Percentiles rank a stretch among this genome's conserved stretches.
These are phyloP conservation scores for Candida tammaniensis DNA, from an alignment of 805 yeast species.

Conservation along the genomic window DNA sequence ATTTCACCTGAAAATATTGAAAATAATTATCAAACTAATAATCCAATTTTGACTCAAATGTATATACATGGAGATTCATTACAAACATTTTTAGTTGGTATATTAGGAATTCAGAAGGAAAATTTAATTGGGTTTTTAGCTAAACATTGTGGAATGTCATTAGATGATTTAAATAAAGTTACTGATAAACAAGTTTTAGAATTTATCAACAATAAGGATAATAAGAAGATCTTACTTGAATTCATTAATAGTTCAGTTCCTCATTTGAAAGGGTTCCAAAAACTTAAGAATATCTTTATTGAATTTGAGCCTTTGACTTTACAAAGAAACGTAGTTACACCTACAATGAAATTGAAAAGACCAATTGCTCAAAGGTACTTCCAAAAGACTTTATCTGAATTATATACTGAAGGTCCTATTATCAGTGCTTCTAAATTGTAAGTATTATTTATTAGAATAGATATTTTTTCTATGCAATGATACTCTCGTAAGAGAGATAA, in stretches of 20 bases:
- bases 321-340: conserved; percentile 38
- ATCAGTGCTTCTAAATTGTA: conserved; percentile 3
- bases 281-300: conserved; percentile 33
- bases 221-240: conserved; percentile 20
- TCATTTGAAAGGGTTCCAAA: conserved; percentile 36
- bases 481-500: no score
- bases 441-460: background rate
- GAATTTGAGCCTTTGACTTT: conserved; percentile 39
- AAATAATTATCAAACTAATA: conserved; percentile 27
- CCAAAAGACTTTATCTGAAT: conserved; percentile 20
- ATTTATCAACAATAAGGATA: conserved; percentile 21
- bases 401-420: conserved; percentile 38
- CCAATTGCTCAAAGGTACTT: conserved; percentile 33
- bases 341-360: conserved; percentile 42
- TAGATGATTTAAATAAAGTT: conserved; percentile 1
- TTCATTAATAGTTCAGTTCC: conserved; percentile 23
- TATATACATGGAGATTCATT: conserved; percentile 34
- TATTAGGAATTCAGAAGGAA: conserved; percentile 25
- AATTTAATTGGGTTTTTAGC: conserved; percentile 16
- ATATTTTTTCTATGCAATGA: background rate
- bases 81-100: conserved; percentile 26
- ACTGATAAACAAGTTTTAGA: conserved; percentile 17
- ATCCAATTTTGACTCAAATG: conserved; percentile 26
- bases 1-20: conserved; percentile 42
- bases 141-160: conserved; percentile 12